Percentiles rank a stretch among this genome's conserved stretches.
Conservation (phyloP, 768 basidiomycete genomes). For the Paxillus rubicundulus region DNA sequence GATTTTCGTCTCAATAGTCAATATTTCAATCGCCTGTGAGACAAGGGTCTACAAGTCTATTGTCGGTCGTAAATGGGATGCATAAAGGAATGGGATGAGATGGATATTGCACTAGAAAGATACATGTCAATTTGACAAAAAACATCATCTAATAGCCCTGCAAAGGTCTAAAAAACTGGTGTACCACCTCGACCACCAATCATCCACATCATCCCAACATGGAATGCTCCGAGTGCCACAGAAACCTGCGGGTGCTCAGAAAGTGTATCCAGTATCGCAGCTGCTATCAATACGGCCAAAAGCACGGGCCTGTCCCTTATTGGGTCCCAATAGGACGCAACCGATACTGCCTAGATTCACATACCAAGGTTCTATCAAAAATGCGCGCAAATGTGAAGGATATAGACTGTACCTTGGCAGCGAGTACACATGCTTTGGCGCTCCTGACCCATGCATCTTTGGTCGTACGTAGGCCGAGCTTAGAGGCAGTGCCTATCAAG, state of each 20-base stretch:
- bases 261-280: conserved; percentile 47
- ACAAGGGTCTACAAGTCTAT: too few relatives aligned
- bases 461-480: conserved; percentile 11
- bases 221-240: conserved; percentile 38
- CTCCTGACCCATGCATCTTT: conserved; percentile 26
- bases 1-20: too few relatives aligned
- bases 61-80: background rate
- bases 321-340: conserved; percentile 18
- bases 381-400: background rate
- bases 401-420: conserved; percentile 31
- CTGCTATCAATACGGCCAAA: conserved; percentile 27
- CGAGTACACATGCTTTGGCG: conserved; percentile 36
- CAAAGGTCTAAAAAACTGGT: background rate
- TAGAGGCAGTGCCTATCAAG: background rate
- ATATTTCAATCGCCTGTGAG: too few relatives aligned
- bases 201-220: conserved; percentile 32
- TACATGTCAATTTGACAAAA: background rate
- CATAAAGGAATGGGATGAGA: background rate
- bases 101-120: background rate
- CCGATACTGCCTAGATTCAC: conserved; percentile 22
- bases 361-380: background rate
- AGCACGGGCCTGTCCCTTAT: conserved; percentile 27
- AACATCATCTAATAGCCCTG: background rate
- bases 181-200: background rate
- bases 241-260: conserved; percentile 40